Evolutionary conservation across 2,329 filamentous ascomycete species (phyloP).

Genomic region (Apiospora phragmitis): DNA sequence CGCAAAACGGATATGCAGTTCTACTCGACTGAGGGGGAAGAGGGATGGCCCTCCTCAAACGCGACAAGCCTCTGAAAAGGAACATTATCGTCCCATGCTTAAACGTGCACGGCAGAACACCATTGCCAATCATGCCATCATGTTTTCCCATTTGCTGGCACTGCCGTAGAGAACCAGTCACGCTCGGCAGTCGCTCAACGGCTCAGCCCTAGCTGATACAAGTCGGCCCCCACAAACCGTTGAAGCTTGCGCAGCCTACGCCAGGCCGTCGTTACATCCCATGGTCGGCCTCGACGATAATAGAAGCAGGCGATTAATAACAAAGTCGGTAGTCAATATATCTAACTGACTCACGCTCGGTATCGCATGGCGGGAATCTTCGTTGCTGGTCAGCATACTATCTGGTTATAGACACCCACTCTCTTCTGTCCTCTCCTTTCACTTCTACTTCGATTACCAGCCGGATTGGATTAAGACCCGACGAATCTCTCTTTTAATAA

Average conservation of each 20-base stretch:
- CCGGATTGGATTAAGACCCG: background rate
- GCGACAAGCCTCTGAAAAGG: background rate
- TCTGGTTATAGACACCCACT: background rate
- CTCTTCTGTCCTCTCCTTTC: background rate
- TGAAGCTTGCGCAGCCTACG: background rate
- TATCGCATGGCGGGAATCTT: background rate
- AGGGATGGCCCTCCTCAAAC: background rate
- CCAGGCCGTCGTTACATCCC: background rate
- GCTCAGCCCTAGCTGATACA: slow-evolving; percentile 6
- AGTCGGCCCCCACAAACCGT: background rate
- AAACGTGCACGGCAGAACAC: background rate
- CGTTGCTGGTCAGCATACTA: background rate
- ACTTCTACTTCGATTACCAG: background rate
- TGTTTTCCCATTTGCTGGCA: background rate
- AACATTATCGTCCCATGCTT: background rate
- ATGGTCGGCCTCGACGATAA: background rate
- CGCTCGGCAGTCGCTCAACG: background rate
- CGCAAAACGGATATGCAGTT: background rate
- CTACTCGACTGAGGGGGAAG: background rate
- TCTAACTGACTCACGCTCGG: background rate
- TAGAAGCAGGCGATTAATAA: background rate
- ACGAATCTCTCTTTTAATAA: background rate
- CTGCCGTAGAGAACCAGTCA: background rate
- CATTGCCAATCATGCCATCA: background rate
- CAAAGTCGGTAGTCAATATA: background rate